phyloP scores from a whole-genome alignment of 2,329 filamentous ascomycete species.

The Fusarium odoratissimum region DNA sequence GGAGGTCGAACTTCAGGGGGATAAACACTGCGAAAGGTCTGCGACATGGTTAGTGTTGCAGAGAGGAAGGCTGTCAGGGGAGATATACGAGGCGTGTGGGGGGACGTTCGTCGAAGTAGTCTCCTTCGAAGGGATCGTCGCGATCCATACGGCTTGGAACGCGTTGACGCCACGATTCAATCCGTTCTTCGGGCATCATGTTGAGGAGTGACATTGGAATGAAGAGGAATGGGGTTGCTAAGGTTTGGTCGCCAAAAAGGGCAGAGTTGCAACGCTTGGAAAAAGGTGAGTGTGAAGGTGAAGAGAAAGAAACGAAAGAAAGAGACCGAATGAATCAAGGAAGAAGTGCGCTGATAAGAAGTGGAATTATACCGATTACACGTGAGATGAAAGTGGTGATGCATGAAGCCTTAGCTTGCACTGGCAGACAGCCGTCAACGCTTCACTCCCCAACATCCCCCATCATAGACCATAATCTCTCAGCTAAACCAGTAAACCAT shows the following conservation, averaged over 20 bases:
- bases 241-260: neutral
- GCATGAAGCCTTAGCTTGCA: neutral
- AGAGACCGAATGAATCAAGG: too few species aligned
- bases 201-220: slow-evolving; percentile 6
- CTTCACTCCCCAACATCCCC: neutral
- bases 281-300: neutral
- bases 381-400: neutral
- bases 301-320: neutral
- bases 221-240: neutral
- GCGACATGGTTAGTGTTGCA: neutral
- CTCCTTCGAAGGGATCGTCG: slow-evolving; percentile 51
- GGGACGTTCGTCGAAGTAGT: slow-evolving; percentile 49
- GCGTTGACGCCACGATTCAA: slow-evolving; percentile 51
- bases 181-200: slow-evolving; percentile 31
- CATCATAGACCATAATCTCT: rapidly evolving
- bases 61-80: rapidly evolving
- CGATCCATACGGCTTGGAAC: slow-evolving; percentile 52
- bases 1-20: slow-evolving; percentile 34
- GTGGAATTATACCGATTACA: neutral
- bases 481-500: neutral
- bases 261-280: neutral
- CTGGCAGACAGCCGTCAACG: slow-evolving; percentile 30
- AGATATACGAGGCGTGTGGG: slow-evolving; percentile 46
- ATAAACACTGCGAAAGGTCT: slow-evolving; percentile 44
- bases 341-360: rapidly evolving